Percentiles rank a stretch among this genome's conserved stretches.
phyloP scores from a whole-genome alignment of 2,329 filamentous ascomycete genomes.

The Fusarium praegraminearum region DNA sequence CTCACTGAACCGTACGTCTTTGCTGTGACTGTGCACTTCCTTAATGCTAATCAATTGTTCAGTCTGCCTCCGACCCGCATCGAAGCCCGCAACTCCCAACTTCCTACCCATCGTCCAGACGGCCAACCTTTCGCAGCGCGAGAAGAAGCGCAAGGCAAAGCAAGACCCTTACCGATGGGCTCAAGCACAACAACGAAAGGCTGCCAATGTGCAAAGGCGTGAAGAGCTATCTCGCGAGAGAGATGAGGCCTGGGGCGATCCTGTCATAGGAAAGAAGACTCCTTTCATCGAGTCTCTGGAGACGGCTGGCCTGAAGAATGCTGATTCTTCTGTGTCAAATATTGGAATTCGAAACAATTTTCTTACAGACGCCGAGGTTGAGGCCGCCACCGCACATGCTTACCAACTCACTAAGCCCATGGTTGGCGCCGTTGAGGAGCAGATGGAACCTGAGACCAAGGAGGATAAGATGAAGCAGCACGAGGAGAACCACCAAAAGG shows the following conservation, averaged over 20 bases:
- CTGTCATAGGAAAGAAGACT: slow-evolving; percentile 81
- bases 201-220: slow-evolving; percentile 82
- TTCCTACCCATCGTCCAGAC: slow-evolving; percentile 72
- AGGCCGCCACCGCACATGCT: slow-evolving; percentile 74
- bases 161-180: slow-evolving; percentile 86
- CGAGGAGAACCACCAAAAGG: slow-evolving; percentile 71
- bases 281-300: slow-evolving; percentile 88
- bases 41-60: slow-evolving; percentile 46
- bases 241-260: slow-evolving; percentile 76
- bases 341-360: slow-evolving; percentile 78
- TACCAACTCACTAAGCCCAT: slow-evolving; percentile 74
- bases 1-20: slow-evolving; percentile 68
- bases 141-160: slow-evolving; percentile 74
- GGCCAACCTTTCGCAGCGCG: slow-evolving; percentile 71
- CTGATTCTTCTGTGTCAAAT: slow-evolving; percentile 43
- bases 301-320: slow-evolving; percentile 67
- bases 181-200: slow-evolving; percentile 85
- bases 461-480: slow-evolving; percentile 58
- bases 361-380: slow-evolving; percentile 75
- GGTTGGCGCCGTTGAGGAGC: slow-evolving; percentile 51
- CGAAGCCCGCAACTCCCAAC: slow-evolving; percentile 60
- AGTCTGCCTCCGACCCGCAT: slow-evolving; percentile 72
- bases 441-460: slow-evolving; percentile 57
- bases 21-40: neutral
- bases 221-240: slow-evolving; percentile 75